phyloP scores from a whole-genome alignment of 2,329 filamentous ascomycete genomes.

The Ophidiomyces ophidiicola region DNA sequence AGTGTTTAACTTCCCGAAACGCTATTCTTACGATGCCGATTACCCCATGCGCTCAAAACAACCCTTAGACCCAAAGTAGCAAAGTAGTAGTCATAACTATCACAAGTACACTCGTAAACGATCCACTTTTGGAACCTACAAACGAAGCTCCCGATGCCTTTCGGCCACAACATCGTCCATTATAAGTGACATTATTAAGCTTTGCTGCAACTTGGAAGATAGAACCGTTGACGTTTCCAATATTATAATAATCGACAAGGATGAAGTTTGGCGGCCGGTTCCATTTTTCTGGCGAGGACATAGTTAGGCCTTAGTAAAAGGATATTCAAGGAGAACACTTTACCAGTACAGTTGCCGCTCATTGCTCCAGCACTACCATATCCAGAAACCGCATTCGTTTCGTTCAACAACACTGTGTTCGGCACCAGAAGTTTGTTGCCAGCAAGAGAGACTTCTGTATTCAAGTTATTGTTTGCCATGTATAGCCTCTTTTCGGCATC shows the following conservation, averaged over 20 bases:
- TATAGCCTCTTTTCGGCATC: slow-evolving; percentile 55
- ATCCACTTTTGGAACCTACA: neutral
- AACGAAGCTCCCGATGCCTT: slow-evolving; percentile 6
- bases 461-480: slow-evolving; percentile 84
- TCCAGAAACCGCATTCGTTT: slow-evolving; percentile 57
- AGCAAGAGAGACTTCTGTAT: slow-evolving; percentile 59
- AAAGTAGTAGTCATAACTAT: neutral
- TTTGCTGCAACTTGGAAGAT: slow-evolving; percentile 63
- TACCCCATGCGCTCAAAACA: too few relatives aligned
- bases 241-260: slow-evolving; percentile 77
- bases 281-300: slow-evolving; percentile 42
- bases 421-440: slow-evolving; percentile 56
- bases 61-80: too few relatives aligned
- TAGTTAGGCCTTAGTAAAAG: slow-evolving; percentile 12
- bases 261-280: slow-evolving; percentile 61
- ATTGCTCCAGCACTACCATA: slow-evolving; percentile 54
- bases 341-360: slow-evolving; percentile 50
- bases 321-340: slow-evolving; percentile 16
- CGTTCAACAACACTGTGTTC: slow-evolving; percentile 55
- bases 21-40: too few relatives aligned
- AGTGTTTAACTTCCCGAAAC: too few relatives aligned
- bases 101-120: neutral
- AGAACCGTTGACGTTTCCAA: slow-evolving; percentile 53
- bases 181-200: slow-evolving; percentile 63
- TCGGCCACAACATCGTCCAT: slow-evolving; percentile 29